These are phyloP conservation scores for Claviceps arundinis DNA, from an alignment of 2,329 filamentous ascomycete species.

Conservation along the genomic window DNA sequence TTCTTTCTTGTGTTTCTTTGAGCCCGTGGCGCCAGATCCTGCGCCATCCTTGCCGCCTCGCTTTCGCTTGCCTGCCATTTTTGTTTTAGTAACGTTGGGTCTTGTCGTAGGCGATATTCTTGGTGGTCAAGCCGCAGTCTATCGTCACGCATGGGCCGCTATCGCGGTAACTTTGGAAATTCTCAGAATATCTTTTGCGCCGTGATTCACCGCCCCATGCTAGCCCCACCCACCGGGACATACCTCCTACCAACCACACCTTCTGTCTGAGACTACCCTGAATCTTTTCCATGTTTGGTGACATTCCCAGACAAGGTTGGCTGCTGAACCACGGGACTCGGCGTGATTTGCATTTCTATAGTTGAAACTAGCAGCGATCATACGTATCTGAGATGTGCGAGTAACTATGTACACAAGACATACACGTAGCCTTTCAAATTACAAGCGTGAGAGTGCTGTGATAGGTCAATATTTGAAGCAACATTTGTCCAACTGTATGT, in stretches of 20 bases:
- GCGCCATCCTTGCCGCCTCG: slow-evolving; percentile 19
- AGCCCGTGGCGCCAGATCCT: slow-evolving; percentile 9
- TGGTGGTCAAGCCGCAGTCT: background rate
- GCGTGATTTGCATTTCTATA: too few relatives aligned
- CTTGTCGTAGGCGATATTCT: background rate
- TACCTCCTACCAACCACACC: background rate
- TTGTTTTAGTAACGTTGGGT: background rate
- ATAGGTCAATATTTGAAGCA: too few relatives aligned
- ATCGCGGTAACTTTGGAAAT: background rate
- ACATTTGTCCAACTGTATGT: too few relatives aligned
- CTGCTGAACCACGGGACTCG: too few relatives aligned
- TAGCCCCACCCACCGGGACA: background rate
- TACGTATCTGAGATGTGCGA: too few relatives aligned
- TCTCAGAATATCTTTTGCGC: slow-evolving; percentile 3
- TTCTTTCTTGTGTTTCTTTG: slow-evolving; percentile 21
- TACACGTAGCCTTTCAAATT: too few relatives aligned
- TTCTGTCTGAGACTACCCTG: background rate
- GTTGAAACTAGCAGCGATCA: too few relatives aligned
- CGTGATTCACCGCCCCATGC: slow-evolving; percentile 1
- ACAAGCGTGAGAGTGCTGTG: too few relatives aligned
- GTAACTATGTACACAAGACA: too few relatives aligned
- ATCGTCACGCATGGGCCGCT: background rate
- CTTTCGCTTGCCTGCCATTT: slow-evolving; percentile 24
- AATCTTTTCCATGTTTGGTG: background rate
- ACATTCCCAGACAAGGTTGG: too few relatives aligned